Base-by-base conservation (phyloP, 345 rosid genomes). In the Moringa oleifera region DNA sequence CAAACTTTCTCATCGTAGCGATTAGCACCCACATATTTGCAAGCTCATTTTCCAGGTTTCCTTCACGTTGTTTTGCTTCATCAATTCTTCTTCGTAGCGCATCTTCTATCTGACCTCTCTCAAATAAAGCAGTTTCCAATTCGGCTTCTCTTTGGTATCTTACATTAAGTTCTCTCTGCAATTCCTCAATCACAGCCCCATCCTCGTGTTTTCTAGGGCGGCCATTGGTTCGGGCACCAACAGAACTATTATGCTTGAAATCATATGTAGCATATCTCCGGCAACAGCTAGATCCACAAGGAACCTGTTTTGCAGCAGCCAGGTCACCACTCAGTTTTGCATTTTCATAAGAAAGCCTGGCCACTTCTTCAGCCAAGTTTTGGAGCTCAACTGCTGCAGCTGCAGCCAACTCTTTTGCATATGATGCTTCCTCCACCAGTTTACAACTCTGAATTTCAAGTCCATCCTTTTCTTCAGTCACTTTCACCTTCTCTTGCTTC, bases 301-400 rank as follows among this genome's bases (percentile, higher is more conserved):
- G 58, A 47, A 53, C 70, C 51, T 78, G 86, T 71, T 73, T 80
- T 41, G 73, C 70, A 58, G 77, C 75, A 67, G 81, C 78, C 65
- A 80, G 68, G 33, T 81, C 87, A 61, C 73, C 75, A 23, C 45
- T 79, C 68, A 86, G 72, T 68, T 78, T 83, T 23, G 85, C 85
- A 70, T 81, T 86, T 70, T 83, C 81, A 71, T 75, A 83, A 58
- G 89, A 76, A 25, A 86, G 92, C 55, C 67, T 73, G 59, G 92
- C 81, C 51, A 86, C 92, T 81, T 86, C 92, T 68, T 78, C 85
- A 36, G 89, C 89, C 71, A 86, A 73, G 74, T 81, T 81, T 31
- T 45, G 77, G 21, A 86, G 87, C 69, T 86, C 92, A 70, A 81
- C 75, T 53, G 87, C 87, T 0, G 92, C 92, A 24, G 92, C 86